phyloP scores from a whole-genome alignment of 768 basidiomycete species.

The Leccinum incarnatum region DNA sequence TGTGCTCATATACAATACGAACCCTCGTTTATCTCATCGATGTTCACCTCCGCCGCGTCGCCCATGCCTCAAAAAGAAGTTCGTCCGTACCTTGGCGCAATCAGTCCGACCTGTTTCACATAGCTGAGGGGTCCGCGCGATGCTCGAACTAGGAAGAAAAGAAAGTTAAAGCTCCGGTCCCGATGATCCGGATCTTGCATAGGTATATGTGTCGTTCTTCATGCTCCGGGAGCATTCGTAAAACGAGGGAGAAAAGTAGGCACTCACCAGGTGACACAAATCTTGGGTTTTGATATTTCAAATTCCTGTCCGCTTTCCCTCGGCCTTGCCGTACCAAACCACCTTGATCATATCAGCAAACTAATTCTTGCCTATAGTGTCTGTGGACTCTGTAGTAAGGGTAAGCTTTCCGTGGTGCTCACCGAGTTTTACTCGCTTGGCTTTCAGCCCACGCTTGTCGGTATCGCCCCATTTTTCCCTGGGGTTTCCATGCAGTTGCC shows the following conservation, averaged over 20 bases:
- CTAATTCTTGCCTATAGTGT: too few relatives aligned
- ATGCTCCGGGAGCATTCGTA: neutral
- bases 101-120: neutral
- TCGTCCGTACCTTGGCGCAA: neutral
- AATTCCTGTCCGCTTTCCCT: constrained; percentile 3
- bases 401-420: too few relatives aligned
- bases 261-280: neutral
- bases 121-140: neutral
- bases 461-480: too few relatives aligned
- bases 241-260: neutral
- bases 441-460: too few relatives aligned
- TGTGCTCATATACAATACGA: neutral
- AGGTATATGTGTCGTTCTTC: neutral
- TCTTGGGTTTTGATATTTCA: constrained; percentile 22
- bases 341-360: too few relatives aligned
- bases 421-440: too few relatives aligned
- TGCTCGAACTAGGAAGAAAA: neutral
- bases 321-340: too few relatives aligned
- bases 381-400: too few relatives aligned
- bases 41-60: neutral
- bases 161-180: constrained; percentile 11
- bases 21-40: neutral
- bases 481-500: too few relatives aligned
- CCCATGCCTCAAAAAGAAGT: neutral
- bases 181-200: neutral